phyloP scores from a whole-genome alignment of 1,284 basidiomycete species.

The Schizopora paradoxa region DNA sequence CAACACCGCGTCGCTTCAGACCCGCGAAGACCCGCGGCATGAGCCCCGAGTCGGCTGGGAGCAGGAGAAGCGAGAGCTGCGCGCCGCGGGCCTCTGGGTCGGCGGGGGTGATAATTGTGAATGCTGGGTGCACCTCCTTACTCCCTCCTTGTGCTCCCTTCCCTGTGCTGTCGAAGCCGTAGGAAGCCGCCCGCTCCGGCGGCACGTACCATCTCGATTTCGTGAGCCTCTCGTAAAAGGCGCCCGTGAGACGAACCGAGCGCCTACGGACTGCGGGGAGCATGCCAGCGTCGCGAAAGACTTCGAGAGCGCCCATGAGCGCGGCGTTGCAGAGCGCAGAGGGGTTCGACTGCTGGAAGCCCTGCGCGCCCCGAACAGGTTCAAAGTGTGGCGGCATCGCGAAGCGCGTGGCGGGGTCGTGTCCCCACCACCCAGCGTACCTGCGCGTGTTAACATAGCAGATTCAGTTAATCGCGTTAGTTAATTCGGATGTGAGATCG shows the following conservation, averaged over 20 bases:
- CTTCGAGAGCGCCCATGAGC: conserved; percentile 73
- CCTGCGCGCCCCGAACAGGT: conserved; percentile 85
- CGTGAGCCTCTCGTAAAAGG: conserved; percentile 62
- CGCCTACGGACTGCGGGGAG: conserved; percentile 66
- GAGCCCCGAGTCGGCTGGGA: conserved; percentile 52
- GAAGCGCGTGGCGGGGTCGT: conserved; percentile 84
- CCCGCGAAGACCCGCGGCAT: conserved; percentile 70
- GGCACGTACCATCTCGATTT: conserved; percentile 59
- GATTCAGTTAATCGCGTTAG: background rate
- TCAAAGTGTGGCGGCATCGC: conserved; percentile 83
- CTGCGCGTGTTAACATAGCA: conserved; percentile 36
- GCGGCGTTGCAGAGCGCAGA: conserved; percentile 75
- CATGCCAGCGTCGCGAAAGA: conserved; percentile 77
- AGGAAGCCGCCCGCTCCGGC: conserved; percentile 20
- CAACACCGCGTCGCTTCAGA: conserved; percentile 66
- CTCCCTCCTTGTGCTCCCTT: conserved; percentile 15
- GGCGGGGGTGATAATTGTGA: conserved; percentile 85
- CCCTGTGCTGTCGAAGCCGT: conserved; percentile 16
- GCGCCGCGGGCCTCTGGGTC: conserved; percentile 67
- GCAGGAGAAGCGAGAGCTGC: conserved; percentile 80
- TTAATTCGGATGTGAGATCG: background rate
- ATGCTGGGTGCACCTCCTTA: conserved; percentile 39
- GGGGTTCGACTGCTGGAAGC: conserved; percentile 95
- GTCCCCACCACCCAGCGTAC: conserved; percentile 97
- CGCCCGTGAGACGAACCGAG: conserved; percentile 64